Conservation (phyloP, 352 stramenopile species). For the Pythium phragmitis region DNA sequence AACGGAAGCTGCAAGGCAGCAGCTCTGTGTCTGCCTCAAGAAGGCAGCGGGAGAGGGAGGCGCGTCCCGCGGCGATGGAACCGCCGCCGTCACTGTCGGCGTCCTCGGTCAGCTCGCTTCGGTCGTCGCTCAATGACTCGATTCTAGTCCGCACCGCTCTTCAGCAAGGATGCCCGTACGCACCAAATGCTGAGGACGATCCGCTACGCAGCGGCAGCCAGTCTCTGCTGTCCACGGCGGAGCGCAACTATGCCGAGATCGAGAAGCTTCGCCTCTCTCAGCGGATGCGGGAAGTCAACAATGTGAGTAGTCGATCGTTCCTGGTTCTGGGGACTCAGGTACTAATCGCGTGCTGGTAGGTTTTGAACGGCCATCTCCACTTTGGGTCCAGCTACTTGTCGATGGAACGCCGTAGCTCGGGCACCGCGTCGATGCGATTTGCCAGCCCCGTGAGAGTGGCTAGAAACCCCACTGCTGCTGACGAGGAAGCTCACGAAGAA, state of each 20-base stretch:
- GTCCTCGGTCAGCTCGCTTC: constrained; percentile 31
- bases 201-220: constrained; percentile 3
- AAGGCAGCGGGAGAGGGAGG: neutral
- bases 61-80: constrained; percentile 31
- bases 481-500: constrained; percentile 19
- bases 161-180: neutral
- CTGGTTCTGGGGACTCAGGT: neutral
- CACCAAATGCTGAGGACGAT: neutral
- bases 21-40: neutral
- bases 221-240: constrained; percentile 32
- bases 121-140: constrained; percentile 35
- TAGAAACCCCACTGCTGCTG: neutral
- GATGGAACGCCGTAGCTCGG: constrained; percentile 1
- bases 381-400: constrained; percentile 61
- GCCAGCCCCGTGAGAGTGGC: constrained; percentile 5
- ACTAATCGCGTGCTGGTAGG: constrained; percentile 23
- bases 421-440: constrained; percentile 6
- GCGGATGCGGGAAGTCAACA: constrained; percentile 67
- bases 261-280: constrained; percentile 67
- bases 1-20: constrained; percentile 53
- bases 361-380: constrained; percentile 53
- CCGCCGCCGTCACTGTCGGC: constrained; percentile 40
- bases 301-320: constrained; percentile 33
- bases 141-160: constrained; percentile 26
- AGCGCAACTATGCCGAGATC: constrained; percentile 57